A percentile compares a stretch with the other conserved stretches of the same genome.
These are phyloP conservation scores for Jaapia argillacea DNA, from an alignment of 768 basidiomycete species.

Conservation along the genomic window DNA sequence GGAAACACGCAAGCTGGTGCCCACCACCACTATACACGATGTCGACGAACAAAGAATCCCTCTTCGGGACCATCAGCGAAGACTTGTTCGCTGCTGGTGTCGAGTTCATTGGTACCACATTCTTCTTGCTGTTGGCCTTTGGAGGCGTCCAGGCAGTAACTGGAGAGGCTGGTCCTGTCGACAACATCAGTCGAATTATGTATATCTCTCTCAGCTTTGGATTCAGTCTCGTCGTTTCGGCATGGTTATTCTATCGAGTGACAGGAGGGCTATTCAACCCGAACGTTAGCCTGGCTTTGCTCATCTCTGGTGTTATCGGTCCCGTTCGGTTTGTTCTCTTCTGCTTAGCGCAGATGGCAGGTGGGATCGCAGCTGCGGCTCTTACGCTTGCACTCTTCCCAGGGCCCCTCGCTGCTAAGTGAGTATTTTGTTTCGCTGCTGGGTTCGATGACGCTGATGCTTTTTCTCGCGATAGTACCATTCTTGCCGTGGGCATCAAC, in stretches of 20 bases:
- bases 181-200: conserved; percentile 28
- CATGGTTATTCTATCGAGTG: conserved; percentile 58
- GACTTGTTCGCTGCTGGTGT: conserved; percentile 42
- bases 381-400: conserved; percentile 46
- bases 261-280: conserved; percentile 64
- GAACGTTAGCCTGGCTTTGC: conserved; percentile 47
- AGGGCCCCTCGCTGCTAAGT: conserved; percentile 45
- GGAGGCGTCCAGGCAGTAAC: conserved; percentile 54
- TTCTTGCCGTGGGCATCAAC: conserved; percentile 35
- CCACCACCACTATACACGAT: too few relatives aligned
- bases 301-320: conserved; percentile 42
- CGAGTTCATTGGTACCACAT: conserved; percentile 48
- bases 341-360: conserved; percentile 49
- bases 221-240: conserved; percentile 48
- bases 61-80: not conserved
- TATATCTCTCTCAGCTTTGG: conserved; percentile 57
- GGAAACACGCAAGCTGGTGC: too few relatives aligned
- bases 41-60: too few relatives aligned
- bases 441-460: not conserved
- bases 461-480: conserved; percentile 27
- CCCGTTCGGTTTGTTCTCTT: conserved; percentile 50
- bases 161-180: conserved; percentile 17
- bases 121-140: conserved; percentile 57
- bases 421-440: conserved; percentile 7
- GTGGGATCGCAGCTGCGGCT: conserved; percentile 49